Conservation (phyloP, 2,329 filamentous ascomycete species). For the Aspergillus sp. region DNA sequence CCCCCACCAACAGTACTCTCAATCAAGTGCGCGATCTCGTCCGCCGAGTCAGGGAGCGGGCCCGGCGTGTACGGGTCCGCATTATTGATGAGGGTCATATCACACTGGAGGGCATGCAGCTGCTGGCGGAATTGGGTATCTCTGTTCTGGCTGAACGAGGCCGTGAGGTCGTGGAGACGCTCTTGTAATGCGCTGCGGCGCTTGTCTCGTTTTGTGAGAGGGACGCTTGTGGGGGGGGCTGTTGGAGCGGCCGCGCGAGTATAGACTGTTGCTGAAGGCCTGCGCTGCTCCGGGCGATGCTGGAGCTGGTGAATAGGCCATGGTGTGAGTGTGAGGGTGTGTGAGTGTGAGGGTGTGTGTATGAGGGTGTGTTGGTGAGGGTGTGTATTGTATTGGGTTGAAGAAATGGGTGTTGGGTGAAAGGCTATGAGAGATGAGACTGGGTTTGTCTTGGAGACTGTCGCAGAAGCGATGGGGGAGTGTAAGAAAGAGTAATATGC, state of each 20-base stretch:
- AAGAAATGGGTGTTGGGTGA: too few relatives aligned
- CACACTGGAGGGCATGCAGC: slow-evolving; percentile 84
- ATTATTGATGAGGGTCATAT: slow-evolving; percentile 79
- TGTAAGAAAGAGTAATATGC: background rate
- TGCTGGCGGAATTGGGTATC: slow-evolving; percentile 84
- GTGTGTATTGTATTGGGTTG: too few relatives aligned
- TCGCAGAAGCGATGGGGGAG: background rate
- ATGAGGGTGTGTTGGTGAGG: background rate
- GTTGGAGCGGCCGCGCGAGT: background rate
- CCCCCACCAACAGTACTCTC: slow-evolving; percentile 51
- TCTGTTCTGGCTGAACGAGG: slow-evolving; percentile 73
- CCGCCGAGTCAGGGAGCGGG: slow-evolving; percentile 60
- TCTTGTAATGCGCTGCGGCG: slow-evolving; percentile 78
- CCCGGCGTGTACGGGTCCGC: slow-evolving; percentile 74
- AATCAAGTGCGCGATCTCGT: slow-evolving; percentile 63
- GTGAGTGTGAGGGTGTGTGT: background rate
- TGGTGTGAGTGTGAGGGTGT: slow-evolving; percentile 1
- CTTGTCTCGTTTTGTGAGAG: slow-evolving; percentile 80
- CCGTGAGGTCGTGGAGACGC: slow-evolving; percentile 68
- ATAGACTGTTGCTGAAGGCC: background rate
- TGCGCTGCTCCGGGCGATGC: slow-evolving; percentile 10
- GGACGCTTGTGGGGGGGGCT: slow-evolving; percentile 26
- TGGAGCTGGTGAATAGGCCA: slow-evolving; percentile 18
- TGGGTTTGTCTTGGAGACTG: background rate
- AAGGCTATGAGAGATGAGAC: too few relatives aligned